phyloP scores from a whole-genome alignment of 345 rosid genomes.

The Anastatica hierochuntica region DNA sequence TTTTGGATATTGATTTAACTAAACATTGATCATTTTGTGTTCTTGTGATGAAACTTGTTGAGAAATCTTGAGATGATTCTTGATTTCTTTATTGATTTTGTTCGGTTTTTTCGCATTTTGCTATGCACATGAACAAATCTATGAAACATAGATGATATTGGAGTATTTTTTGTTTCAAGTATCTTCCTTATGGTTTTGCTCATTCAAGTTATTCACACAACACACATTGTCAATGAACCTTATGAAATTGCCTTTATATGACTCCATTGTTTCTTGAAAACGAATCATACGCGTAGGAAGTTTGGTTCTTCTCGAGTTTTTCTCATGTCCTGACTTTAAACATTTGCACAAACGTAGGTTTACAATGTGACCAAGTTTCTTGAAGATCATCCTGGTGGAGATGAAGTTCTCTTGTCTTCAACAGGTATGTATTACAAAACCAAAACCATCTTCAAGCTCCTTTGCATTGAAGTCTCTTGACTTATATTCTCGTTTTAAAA shows the following conservation, averaged over 20 bases:
- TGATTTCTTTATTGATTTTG: no score
- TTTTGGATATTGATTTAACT: no score
- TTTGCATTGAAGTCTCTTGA: not conserved
- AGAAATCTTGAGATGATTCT: no score
- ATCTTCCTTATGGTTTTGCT: no score
- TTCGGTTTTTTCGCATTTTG: no score
- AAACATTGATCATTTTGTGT: not conserved
- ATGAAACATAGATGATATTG: no score
- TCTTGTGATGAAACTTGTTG: no score
- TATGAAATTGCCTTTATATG: not conserved
- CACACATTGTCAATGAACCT: no score
- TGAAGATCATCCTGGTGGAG: conserved; percentile 59
- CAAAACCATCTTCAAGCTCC: not conserved
- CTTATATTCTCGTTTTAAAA: conserved; percentile 11
- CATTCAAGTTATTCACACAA: no score
- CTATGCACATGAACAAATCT: no score
- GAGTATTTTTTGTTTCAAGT: no score
- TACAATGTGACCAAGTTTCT: conserved; percentile 43
- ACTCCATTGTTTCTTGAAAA: not conserved
- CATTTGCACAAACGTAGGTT: conserved; percentile 24
- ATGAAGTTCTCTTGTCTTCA: conserved; percentile 39
- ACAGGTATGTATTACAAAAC: conserved; percentile 32
- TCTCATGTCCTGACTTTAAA: not conserved
- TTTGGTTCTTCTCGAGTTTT: not conserved
- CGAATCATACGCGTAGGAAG: not conserved